Conservation (phyloP, 1,284 basidiomycete genomes). For the Rhodotorula sp. region DNA sequence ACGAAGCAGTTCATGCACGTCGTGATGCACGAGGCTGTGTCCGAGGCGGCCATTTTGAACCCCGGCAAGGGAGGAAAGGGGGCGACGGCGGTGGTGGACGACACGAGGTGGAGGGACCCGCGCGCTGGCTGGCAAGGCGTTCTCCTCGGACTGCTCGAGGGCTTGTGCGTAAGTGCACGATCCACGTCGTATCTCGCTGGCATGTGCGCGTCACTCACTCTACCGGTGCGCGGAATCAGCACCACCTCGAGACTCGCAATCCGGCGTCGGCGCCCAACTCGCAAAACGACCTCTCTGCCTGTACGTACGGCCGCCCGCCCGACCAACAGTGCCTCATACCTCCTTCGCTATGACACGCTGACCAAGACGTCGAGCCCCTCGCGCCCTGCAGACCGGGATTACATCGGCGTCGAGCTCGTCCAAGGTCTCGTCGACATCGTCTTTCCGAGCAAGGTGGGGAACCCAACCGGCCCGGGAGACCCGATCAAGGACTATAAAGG, state of each 20-base stretch:
- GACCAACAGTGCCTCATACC: neutral
- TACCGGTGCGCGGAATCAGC: neutral
- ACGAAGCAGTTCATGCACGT: neutral
- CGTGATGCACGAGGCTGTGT: neutral
- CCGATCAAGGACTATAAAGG: neutral
- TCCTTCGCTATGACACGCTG: neutral
- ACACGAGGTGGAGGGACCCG: neutral
- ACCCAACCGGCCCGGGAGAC: neutral
- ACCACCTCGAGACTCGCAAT: conserved; percentile 2
- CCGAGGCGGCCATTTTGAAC: neutral
- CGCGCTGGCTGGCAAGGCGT: neutral
- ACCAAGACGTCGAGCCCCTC: too few relatives aligned
- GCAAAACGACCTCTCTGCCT: conserved; percentile 3
- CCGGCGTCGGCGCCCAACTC: neutral
- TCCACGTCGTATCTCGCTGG: too few relatives aligned
- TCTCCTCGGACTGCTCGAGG: neutral
- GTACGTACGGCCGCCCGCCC: neutral
- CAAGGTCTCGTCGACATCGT: neutral
- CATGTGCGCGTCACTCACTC: too few relatives aligned
- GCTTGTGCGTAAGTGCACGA: neutral
- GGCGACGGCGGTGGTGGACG: neutral
- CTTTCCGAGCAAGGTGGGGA: neutral
- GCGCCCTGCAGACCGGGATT: neutral
- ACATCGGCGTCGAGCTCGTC: neutral
- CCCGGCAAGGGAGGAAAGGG: too few relatives aligned